A percentile compares a stretch with the other conserved stretches of the same genome.
These are phyloP conservation scores for Sechiopsis laciniata DNA, from an alignment of 306 rosid species.

Conservation along the genomic window DNA sequence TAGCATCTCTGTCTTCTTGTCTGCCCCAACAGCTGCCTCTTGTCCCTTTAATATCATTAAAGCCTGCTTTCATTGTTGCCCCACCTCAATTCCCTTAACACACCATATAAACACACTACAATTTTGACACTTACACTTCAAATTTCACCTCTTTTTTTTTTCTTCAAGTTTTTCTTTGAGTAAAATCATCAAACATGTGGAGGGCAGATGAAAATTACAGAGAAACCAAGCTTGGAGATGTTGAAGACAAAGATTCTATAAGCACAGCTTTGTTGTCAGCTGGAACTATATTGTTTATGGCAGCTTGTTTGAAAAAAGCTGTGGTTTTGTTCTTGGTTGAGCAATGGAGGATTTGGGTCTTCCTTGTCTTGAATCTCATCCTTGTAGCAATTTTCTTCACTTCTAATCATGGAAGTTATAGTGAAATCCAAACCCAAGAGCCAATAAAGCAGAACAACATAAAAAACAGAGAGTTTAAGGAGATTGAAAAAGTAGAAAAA, in stretches of 20 bases:
- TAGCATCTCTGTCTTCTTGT: slow-evolving; percentile 52
- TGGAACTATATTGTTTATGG: slow-evolving; percentile 65
- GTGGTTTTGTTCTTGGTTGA: slow-evolving; percentile 45
- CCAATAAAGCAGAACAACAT: slow-evolving; percentile 23
- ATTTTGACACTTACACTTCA: neutral
- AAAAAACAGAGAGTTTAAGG: slow-evolving; percentile 14
- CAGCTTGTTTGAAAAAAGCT: slow-evolving; percentile 44
- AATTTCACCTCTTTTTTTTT: neutral
- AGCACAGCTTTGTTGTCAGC: slow-evolving; percentile 46
- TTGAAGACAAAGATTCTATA: slow-evolving; percentile 36
- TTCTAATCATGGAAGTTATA: slow-evolving; percentile 29
- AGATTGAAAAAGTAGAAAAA: slow-evolving; percentile 30
- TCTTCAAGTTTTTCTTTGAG: neutral
- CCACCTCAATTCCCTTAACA: slow-evolving; percentile 15
- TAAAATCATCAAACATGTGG: slow-evolving; percentile 38
- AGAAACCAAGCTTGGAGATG: slow-evolving; percentile 40
- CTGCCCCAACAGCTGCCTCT: slow-evolving; percentile 40
- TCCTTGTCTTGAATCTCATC: slow-evolving; percentile 63
- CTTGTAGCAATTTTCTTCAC: slow-evolving; percentile 71
- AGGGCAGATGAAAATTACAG: slow-evolving; percentile 23
- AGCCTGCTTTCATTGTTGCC: slow-evolving; percentile 31
- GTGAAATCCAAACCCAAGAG: neutral
- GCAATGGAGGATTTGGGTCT: slow-evolving; percentile 84
- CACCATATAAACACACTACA: slow-evolving; percentile 5
- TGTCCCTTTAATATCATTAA: slow-evolving; percentile 40